Conservation (phyloP, 1,284 basidiomycete species). For the Polyporus tsugae region DNA sequence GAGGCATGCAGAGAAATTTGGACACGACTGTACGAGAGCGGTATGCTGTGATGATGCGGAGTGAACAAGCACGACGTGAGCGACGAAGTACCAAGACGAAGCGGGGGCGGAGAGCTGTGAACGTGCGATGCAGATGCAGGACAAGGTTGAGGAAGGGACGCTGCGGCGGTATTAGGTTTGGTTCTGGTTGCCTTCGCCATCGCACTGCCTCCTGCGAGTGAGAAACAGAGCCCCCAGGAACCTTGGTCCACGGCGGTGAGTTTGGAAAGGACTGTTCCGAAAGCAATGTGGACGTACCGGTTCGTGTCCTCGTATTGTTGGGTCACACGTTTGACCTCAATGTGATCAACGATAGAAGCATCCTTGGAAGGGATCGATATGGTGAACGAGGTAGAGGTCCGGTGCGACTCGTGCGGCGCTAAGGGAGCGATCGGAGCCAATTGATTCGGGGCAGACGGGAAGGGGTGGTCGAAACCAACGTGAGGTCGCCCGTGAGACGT, state of each 20-base stretch:
- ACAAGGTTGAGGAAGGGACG: background rate
- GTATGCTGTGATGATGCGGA: background rate
- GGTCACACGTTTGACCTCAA: conserved; percentile 55
- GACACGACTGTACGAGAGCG: background rate
- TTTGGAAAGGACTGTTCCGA: conserved; percentile 11
- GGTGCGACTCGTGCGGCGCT: conserved; percentile 3
- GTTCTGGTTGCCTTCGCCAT: conserved; percentile 11
- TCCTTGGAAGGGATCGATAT: conserved; percentile 26
- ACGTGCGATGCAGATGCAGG: background rate
- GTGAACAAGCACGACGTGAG: background rate
- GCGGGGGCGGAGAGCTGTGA: background rate
- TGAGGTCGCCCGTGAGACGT: conserved; percentile 1
- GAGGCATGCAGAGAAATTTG: background rate
- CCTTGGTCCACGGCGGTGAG: conserved; percentile 36
- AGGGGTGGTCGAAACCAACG: conserved; percentile 2
- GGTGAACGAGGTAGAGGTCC: conserved; percentile 19
- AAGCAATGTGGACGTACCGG: conserved; percentile 50
- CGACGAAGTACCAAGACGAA: background rate
- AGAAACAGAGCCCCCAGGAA: conserved; percentile 68
- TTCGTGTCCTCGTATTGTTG: conserved; percentile 72
- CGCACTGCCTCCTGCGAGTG: conserved; percentile 60
- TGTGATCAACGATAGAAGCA: conserved; percentile 24
- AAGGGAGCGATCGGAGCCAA: background rate
- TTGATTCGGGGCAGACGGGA: conserved; percentile 13
- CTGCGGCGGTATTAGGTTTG: conserved; percentile 8